Evolutionary conservation across 1,284 basidiomycete species (phyloP), one percentile per base, ranked within the genome.

Genomic region (Xanthoconium separans): DNA sequence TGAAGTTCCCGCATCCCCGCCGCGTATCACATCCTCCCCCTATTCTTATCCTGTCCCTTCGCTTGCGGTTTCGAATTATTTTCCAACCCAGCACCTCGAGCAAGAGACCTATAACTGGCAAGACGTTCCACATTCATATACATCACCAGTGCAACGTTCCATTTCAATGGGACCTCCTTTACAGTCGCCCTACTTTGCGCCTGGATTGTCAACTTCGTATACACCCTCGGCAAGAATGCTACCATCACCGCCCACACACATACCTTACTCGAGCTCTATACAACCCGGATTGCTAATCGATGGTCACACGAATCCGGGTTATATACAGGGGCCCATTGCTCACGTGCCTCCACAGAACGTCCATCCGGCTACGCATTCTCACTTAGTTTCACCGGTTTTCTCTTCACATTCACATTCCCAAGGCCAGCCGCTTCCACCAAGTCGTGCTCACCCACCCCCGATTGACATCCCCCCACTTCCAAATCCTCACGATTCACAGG

Each of bases 311-410:
- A 59, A 50, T 48, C 40, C 46, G 18, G 50, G 57, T 64, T 80
- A 82, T 62, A 82, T 82, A 44, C 84, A 85, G 63, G 86, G 84
- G 33, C 76, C 78, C 50, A 77, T 78, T 18, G 80, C 85, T 18
- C 77, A 78, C 5, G 76, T 84, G 18, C 76, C 85, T 42, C 71
- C 85, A 22, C 77, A 78, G 45, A 84, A 86, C 59, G 70, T 89
- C 12, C 78, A 79, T 47, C 68, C 78, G 47, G 77, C 80, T 10
- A 81, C 81, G 30, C 74, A 85, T 16, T 73, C 80, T 55, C 78
- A 81, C 36, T 83, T 83, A 0, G 80, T 80, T 24, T 89, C 86
- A 29, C 87, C 87, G 24, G 72, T 73, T 57, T 60, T 70, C 44
- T 39, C 47, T 48, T 49, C 60, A 46, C 51, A 68, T 10, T 58